Evolutionary conservation across 208 protist species (phyloP), one percentile per base, ranked within the genome.

Genomic region (Leishmania braziliensis): DNA sequence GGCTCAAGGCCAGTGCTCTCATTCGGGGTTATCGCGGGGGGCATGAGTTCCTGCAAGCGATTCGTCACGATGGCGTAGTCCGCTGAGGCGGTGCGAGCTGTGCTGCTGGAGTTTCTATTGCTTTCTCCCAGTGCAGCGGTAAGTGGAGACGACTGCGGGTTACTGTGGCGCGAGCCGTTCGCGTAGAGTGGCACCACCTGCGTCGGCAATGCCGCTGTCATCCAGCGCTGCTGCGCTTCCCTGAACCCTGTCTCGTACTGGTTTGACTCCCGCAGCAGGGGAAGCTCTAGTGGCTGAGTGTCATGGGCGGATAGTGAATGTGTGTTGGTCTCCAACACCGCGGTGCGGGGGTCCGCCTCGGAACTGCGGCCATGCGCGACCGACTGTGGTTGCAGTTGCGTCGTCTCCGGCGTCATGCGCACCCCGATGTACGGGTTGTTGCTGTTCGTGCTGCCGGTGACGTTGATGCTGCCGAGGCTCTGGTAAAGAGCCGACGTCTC

Each of bases 361-460:
- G 8, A 58, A 12, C 48, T 51, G 50, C 46, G 50, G n/a, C 39
- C 5, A 23, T 60, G 29, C 14, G 50, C 50, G 71, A 62, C 71
- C 46, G 10, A 58, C 23, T 18, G 63, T 10, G 29, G 60, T 1
- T 69, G 62, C 39, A 65, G 36, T 26, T 65, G 72, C 14, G 80
- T 6, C 43, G 51, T 6, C 75, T 84, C 80, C 6, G 80, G 75
- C 20, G 66, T 76, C 14, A 84, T 71, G 68, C 75, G 65, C 5
- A 80, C 75, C 14, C 74, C 75, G 23, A 75, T 53, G 58, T 85
- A 85, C 5, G 81, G 75, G 70, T 81, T 85, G 81, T 78, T 81
- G 76, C 77, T 81, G 75, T 78, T 78, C 5, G 74, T 79, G 80
- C 80, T 79, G 33, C 48, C n/a, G 18, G 54, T 71, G 29, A 20